phyloP scores from a whole-genome alignment of 768 basidiomycete species.

The Podaxis carcinomalis region DNA sequence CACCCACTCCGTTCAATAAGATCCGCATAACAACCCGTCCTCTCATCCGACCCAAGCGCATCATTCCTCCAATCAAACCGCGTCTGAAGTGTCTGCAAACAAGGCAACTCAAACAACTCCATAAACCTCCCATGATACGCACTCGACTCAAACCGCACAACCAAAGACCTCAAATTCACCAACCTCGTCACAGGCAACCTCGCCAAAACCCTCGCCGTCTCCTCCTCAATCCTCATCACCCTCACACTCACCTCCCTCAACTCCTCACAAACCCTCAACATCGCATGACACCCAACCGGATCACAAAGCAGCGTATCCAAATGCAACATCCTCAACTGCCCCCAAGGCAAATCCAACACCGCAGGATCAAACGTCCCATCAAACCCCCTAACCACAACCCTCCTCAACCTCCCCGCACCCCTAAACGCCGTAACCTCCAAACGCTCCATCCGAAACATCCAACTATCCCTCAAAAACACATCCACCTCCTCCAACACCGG shows the following conservation, averaged over 20 bases:
- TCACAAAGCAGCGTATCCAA: conserved; percentile 8
- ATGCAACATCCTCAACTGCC: conserved; percentile 14
- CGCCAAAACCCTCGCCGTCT: neutral
- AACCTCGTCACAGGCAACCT: neutral
- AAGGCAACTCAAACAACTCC: conserved; percentile 9
- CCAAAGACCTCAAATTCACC: neutral
- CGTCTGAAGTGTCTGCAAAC: conserved; percentile 1
- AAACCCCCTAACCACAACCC: conserved; percentile 13
- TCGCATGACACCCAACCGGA: conserved; percentile 8
- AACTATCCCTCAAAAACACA: conserved; percentile 10
- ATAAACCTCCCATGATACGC: conserved; percentile 7
- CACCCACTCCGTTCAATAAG: conserved; percentile 9
- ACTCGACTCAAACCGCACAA: conserved; percentile 4
- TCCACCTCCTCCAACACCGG: conserved; percentile 4
- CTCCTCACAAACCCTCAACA: neutral
- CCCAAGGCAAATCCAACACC: conserved; percentile 15
- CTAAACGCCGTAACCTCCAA: conserved; percentile 11
- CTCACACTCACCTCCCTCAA: conserved; percentile 2
- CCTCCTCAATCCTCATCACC: conserved; percentile 6
- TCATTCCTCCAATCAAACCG: conserved; percentile 11
- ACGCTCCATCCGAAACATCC: conserved; percentile 5
- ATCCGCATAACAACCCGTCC: neutral
- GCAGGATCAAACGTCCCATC: conserved; percentile 14
- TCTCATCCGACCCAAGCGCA: neutral
- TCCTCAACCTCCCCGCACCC: conserved; percentile 10